Percentiles rank a stretch among this genome's conserved stretches.
phyloP scores from a whole-genome alignment of 2,329 filamentous ascomycete genomes.

The Neopestalotiopsis rosae region DNA sequence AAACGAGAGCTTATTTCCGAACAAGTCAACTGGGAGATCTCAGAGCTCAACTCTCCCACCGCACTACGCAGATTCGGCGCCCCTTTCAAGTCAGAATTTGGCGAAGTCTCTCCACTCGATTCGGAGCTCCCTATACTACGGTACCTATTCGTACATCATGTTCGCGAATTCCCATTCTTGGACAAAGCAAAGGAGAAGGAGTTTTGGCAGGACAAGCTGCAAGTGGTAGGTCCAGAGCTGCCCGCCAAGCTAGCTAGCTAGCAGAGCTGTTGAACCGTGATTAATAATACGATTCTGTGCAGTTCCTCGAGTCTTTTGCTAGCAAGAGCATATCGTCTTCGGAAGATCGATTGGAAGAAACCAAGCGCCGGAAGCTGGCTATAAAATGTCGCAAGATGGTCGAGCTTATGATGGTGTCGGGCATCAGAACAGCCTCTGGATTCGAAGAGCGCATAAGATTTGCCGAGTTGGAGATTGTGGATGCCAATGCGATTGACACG shows the following conservation, averaged over 20 bases:
- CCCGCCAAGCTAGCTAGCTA: not conserved
- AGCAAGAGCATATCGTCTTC: constrained; percentile 97
- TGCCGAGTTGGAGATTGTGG: constrained; percentile 95
- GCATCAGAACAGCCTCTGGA: constrained; percentile 91
- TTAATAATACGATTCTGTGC: constrained; percentile 7
- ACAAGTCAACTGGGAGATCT: constrained; percentile 89
- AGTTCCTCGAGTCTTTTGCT: constrained; percentile 97
- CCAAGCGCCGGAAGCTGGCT: constrained; percentile 90
- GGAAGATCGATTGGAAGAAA: constrained; percentile 94
- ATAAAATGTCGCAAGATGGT: constrained; percentile 94
- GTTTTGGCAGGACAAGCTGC: constrained; percentile 98
- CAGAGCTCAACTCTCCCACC: constrained; percentile 91
- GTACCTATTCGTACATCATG: constrained; percentile 97
- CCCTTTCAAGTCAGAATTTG: constrained; percentile 89
- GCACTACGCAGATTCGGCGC: constrained; percentile 94
- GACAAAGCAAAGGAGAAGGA: constrained; percentile 98
- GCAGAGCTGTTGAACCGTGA: not conserved
- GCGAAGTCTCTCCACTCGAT: constrained; percentile 90
- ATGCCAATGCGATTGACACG: constrained; percentile 89
- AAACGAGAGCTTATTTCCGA: constrained; percentile 93
- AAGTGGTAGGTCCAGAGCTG: constrained; percentile 70
- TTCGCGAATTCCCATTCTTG: constrained; percentile 96
- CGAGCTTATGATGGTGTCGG: constrained; percentile 99
- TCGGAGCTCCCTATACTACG: constrained; percentile 92
- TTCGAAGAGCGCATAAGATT: constrained; percentile 98